Evolutionary conservation across 805 yeast species (phyloP).

Genomic region (Myxozyma udenii): DNA sequence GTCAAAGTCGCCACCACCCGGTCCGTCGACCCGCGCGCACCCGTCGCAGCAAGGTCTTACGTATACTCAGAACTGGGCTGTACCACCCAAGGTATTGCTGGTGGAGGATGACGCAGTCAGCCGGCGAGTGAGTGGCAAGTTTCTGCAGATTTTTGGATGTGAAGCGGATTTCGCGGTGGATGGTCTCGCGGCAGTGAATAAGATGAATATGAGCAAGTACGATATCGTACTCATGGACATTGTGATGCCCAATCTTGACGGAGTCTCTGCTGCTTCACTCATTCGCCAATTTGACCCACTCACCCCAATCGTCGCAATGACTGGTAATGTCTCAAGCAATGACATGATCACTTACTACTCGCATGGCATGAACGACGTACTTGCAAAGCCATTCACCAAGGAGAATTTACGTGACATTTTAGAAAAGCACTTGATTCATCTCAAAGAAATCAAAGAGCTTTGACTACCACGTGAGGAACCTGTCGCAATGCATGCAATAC

Average conservation of each 20-base stretch:
- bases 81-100: slow-evolving; percentile 49
- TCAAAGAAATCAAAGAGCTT: slow-evolving; percentile 31
- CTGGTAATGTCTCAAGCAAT: slow-evolving; percentile 80
- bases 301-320: slow-evolving; percentile 93
- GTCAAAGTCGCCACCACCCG: slow-evolving; percentile 17
- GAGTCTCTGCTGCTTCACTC: slow-evolving; percentile 81
- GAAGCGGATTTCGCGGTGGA: slow-evolving; percentile 89
- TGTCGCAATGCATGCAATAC: too few species aligned
- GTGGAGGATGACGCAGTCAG: slow-evolving; percentile 62
- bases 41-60: slow-evolving; percentile 15
- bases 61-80: slow-evolving; percentile 32
- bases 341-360: slow-evolving; percentile 57
- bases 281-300: slow-evolving; percentile 78
- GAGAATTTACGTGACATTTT: slow-evolving; percentile 76
- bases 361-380: slow-evolving; percentile 72
- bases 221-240: slow-evolving; percentile 57
- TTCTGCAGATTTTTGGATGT: slow-evolving; percentile 83
- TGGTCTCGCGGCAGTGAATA: slow-evolving; percentile 82
- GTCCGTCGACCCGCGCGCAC: not conserved
- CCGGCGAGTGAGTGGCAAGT: slow-evolving; percentile 76
- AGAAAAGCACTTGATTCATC: slow-evolving; percentile 47
- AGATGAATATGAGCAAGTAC: slow-evolving; percentile 63
- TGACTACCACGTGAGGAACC: slow-evolving; percentile 2
- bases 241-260: slow-evolving; percentile 57
- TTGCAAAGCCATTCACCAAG: slow-evolving; percentile 91